Base-by-base conservation (phyloP, 139 green algal species). In the Monoraphidium neglectum region DNA sequence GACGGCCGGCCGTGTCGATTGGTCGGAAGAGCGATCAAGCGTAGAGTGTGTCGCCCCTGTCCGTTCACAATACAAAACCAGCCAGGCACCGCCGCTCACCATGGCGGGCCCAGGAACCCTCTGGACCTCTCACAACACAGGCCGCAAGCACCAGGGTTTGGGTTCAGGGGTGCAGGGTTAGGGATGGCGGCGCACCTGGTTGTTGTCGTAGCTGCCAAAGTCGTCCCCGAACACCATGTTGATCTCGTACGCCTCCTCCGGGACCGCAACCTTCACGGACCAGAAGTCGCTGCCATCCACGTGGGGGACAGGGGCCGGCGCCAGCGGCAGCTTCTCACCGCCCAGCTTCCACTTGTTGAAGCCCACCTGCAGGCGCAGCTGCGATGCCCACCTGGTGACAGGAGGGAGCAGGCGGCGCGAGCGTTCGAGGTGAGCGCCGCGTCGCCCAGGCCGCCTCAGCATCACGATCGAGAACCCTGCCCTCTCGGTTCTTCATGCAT, bases 161-260 rank as follows among this genome's bases (percentile, higher is more conserved):
- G n/a, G 77, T 72, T 37, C 77, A 72, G 35, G 80, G 59, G 15
- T 57, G 49, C 49, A 26, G 15, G 15, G 15, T 18, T 26, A 13
- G 37, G 37, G 18, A 57, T 57, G 49, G 15, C 15, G 12, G 24
- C 62, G 43, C 28, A 12, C 43, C 21, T 5, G 38, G 66, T 89
- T 90, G 65, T 92, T 91, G 77, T 92, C 86, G 59, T 67, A 87
- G n/a, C 35, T 53, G 32, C 79, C 84, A 53, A 87, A 80, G 24
- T 78, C 81, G 82, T 96, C 92, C 16, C 70, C 79, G 18, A 96
- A 84, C 28, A 96, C 84, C 75, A 93, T 96, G 82, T 96, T 94
- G 56, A 96, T 65, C 76, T 96, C 92, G 72, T 85, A 96, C 4
- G 83, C 82, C 4, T 91, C 83, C 68, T 83, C 64, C 1, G 92